Percentiles rank a stretch among this genome's conserved stretches.
These are phyloP conservation scores for Acanthamoeba divionensis DNA, from an alignment of 208 protist species.

Conservation along the genomic window DNA sequence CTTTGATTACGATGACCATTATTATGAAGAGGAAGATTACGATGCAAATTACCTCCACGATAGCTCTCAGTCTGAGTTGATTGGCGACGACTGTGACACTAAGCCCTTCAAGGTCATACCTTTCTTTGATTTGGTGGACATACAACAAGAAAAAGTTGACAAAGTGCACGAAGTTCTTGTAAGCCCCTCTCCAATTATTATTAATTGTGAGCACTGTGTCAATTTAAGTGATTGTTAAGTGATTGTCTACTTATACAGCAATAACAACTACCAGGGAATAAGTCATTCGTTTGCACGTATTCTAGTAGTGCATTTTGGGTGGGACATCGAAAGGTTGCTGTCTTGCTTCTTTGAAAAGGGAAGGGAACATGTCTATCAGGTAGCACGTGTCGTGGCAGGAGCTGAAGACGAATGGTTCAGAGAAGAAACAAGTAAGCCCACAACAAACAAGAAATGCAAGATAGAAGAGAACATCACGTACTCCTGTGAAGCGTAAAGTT, in stretches of 20 bases:
- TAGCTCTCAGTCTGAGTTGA: too few relatives aligned
- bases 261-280: neutral
- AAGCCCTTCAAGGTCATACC: neutral
- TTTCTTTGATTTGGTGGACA: neutral
- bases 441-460: too few relatives aligned
- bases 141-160: neutral
- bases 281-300: neutral
- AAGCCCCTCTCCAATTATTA: neutral
- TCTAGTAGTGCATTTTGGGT: neutral
- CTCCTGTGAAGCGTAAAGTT: too few relatives aligned
- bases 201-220: neutral
- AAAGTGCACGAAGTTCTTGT: constrained; percentile 41
- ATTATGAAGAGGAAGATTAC: too few relatives aligned
- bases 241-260: neutral
- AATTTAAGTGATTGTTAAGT: neutral
- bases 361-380: neutral
- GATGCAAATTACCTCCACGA: too few relatives aligned
- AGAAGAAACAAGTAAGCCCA: neutral
- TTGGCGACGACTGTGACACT: neutral
- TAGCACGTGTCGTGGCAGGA: neutral
- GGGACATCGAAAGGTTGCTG: neutral
- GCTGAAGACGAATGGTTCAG: neutral
- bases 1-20: too few relatives aligned
- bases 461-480: too few relatives aligned
- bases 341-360: constrained; percentile 14